Percentiles rank a stretch among this genome's conserved stretches.
Evolutionary conservation across 352 stramenopile species (phyloP).

Genomic region (Globisporangium paroecandrum): DNA sequence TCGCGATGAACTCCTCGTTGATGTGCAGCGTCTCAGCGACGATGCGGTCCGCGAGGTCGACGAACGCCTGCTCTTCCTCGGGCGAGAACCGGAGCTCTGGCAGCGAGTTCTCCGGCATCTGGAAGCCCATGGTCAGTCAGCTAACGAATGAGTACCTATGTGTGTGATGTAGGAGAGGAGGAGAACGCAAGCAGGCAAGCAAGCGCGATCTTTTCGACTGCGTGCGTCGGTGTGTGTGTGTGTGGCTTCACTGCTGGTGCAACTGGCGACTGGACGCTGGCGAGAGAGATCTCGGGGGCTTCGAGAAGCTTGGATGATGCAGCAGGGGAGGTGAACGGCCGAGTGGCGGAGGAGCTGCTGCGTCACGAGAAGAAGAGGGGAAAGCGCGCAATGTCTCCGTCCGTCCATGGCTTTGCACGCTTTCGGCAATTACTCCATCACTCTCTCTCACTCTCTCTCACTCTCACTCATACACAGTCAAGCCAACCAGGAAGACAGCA

Average conservation of each 20-base stretch:
- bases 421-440: too few species aligned
- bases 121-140: conserved; percentile 16
- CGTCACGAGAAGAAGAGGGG: background rate
- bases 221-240: background rate
- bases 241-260: background rate
- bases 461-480: too few species aligned
- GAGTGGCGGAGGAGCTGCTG: background rate
- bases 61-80: conserved; percentile 33
- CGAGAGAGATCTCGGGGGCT: background rate
- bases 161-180: background rate
- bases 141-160: background rate
- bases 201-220: background rate
- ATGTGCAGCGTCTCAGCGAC: conserved; percentile 54
- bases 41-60: conserved; percentile 46
- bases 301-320: conserved; percentile 1
- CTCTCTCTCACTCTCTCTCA: too few species aligned
- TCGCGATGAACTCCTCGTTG: conserved; percentile 46
- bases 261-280: background rate
- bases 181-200: background rate
- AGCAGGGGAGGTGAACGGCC: background rate
- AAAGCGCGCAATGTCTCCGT: background rate
- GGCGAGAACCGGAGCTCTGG: conserved; percentile 30
- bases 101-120: conserved; percentile 24
- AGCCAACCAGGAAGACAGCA: too few species aligned
- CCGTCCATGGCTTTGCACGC: too few species aligned